Evolutionary conservation across 2,329 filamentous ascomycete genomes (phyloP), one percentile per base, ranked within the genome.

Genomic region (Fusarium nygamai): DNA sequence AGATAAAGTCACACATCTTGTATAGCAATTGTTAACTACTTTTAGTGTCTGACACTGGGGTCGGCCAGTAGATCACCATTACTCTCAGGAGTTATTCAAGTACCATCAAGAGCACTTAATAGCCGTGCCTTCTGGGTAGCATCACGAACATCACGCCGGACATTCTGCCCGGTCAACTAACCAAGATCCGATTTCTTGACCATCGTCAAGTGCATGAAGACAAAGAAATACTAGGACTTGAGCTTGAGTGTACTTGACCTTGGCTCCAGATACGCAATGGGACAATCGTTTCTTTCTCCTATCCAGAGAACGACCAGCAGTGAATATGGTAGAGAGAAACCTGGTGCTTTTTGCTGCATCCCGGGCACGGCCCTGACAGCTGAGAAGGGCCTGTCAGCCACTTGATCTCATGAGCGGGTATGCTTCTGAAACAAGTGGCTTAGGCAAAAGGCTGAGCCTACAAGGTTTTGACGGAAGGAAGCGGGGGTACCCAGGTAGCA

Each of bases 401-500:
- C 70, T 76, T 59, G 63, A 75, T 69, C 64, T 65, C 43, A n/a
- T 61, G 63, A 61, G 36, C 31, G 48, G 44, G 58, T 58, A 34
- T 69, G 38, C 34, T 69, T 77, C 72, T 78, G 77, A 78, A 78
- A 78, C 75, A 67, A 71, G 75, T 78, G 72, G 77, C 77, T 76
- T 76, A 64, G 54, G 63, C 63, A 71, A 76, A 71, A 76, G 33
- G 59, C 62, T 68, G 34, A 56, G 64, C 64, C 64, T 62, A 66
- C 69, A 67, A 58, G n/a, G 24, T 31, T 33, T 43, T 56, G 59
- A 44, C 46, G 46, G 41, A 36, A 38, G 27, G 29, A 44, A 61
- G 65, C 71, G 43, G 67, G 74, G 69, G 38, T 64, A 58, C 66
- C 73, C 60, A 51, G 22, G 48, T 17, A 34, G 22, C 31, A n/a